These are phyloP conservation scores for Barbarea vulgaris DNA, from an alignment of 345 rosid genomes.

Conservation along the genomic window DNA sequence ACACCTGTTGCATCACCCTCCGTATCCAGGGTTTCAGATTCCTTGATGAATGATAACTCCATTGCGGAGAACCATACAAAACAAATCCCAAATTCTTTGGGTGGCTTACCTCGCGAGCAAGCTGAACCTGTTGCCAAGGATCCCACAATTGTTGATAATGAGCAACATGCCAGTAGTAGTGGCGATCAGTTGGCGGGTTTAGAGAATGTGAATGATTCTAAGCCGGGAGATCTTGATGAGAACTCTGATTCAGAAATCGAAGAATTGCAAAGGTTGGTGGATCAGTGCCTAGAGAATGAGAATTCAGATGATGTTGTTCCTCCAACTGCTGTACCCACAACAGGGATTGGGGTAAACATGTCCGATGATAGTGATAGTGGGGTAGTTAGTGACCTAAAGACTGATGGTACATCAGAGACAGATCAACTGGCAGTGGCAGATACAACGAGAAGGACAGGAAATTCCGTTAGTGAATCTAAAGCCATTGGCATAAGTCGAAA, in stretches of 20 bases:
- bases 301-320: slow-evolving; percentile 41
- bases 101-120: slow-evolving; percentile 37
- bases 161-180: slow-evolving; percentile 33
- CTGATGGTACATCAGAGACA: slow-evolving; percentile 15
- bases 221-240: slow-evolving; percentile 36
- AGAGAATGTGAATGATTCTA: slow-evolving; percentile 35
- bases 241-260: slow-evolving; percentile 44
- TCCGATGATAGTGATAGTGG: slow-evolving; percentile 14
- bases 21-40: slow-evolving; percentile 50
- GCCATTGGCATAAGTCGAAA: slow-evolving; percentile 24
- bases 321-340: slow-evolving; percentile 32
- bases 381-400: background rate
- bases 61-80: slow-evolving; percentile 45
- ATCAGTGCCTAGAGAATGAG: slow-evolving; percentile 48
- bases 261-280: slow-evolving; percentile 44
- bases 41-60: slow-evolving; percentile 43
- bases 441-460: background rate
- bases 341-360: slow-evolving; percentile 31
- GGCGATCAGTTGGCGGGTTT: slow-evolving; percentile 35
- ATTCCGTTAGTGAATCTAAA: slow-evolving; percentile 39
- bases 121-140: slow-evolving; percentile 39
- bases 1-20: slow-evolving; percentile 59
- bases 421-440: background rate
- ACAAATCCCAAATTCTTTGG: slow-evolving; percentile 36
- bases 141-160: slow-evolving; percentile 38